These are phyloP conservation scores for Pleurotus cornucopiae DNA, from an alignment of 768 basidiomycete species.

Conservation along the genomic window DNA sequence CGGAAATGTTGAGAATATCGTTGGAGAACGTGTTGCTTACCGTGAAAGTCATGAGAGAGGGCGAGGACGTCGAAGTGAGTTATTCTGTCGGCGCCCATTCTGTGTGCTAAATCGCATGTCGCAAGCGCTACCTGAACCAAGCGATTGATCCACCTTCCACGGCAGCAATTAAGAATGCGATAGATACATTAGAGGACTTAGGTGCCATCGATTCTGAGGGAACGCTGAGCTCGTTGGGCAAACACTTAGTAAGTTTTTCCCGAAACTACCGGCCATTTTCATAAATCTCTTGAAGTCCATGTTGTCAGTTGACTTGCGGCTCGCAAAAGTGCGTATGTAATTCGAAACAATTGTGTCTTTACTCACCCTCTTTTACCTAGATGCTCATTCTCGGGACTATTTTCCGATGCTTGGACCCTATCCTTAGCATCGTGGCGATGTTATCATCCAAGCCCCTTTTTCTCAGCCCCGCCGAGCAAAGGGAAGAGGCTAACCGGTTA, in stretches of 20 bases:
- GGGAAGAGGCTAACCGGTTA: constrained; percentile 75
- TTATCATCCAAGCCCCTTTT: constrained; percentile 90
- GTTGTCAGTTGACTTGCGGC: constrained; percentile 83
- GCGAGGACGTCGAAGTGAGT: constrained; percentile 71
- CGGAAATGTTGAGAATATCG: constrained; percentile 86
- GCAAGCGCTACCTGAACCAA: constrained; percentile 59
- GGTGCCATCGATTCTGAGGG: constrained; percentile 69
- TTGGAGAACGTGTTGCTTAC: constrained; percentile 78
- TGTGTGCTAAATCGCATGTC: constrained; percentile 1
- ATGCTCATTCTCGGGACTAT: constrained; percentile 86
- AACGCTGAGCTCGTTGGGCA: constrained; percentile 75
- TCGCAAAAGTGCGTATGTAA: constrained; percentile 64
- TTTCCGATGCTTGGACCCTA: constrained; percentile 78
- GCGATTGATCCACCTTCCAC: constrained; percentile 84
- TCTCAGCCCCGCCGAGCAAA: constrained; percentile 72
- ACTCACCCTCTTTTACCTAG: constrained; percentile 29
- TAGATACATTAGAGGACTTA: constrained; percentile 66
- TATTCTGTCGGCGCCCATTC: constrained; percentile 12
- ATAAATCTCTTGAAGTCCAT: constrained; percentile 46
- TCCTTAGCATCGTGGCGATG: constrained; percentile 77
- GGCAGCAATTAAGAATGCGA: constrained; percentile 72
- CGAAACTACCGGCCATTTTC: constrained; percentile 2
- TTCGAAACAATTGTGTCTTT: too few relatives aligned
- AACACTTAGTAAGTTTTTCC: constrained; percentile 55
- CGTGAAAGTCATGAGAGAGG: constrained; percentile 75